phyloP scores from a whole-genome alignment of 2,329 filamentous ascomycete genomes.

The Talaromyces sp. region DNA sequence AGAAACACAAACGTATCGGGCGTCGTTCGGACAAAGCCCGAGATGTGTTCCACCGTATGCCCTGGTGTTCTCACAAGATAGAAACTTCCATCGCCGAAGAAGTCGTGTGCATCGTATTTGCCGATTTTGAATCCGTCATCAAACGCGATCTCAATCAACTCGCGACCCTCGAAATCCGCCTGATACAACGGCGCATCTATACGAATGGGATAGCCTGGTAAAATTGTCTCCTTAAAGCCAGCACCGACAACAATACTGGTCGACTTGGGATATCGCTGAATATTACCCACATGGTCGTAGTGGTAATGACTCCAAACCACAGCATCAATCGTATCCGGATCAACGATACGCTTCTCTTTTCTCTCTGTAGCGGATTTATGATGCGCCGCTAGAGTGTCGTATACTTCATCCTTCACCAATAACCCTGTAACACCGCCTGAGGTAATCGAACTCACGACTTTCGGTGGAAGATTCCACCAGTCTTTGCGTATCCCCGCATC shows the following conservation, averaged over 20 bases:
- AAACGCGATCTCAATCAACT: not conserved
- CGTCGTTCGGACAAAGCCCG: slow-evolving; percentile 27
- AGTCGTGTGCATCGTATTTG: not conserved
- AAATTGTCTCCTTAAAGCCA: not conserved
- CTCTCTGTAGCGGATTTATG: not conserved
- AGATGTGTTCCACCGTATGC: slow-evolving; percentile 28
- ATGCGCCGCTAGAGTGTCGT: not conserved
- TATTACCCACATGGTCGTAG: not conserved
- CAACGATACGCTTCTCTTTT: not conserved
- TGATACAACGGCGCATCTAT: not conserved
- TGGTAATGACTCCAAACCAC: not conserved
- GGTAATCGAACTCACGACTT: not conserved
- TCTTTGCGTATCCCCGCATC: not conserved
- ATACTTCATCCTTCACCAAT: not conserved
- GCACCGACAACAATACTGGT: not conserved
- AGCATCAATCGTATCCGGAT: not conserved
- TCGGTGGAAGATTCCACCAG: not conserved
- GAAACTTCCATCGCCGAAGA: not conserved
- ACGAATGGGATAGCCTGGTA: not conserved
- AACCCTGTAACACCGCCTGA: not conserved
- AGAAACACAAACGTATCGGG: slow-evolving; percentile 43
- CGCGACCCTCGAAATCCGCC: not conserved
- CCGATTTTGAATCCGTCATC: not conserved
- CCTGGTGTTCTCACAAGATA: slow-evolving; percentile 19
- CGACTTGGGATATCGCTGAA: not conserved